Evolutionary conservation across 306 rosid genomes (phyloP).

Genomic region (Glycine soja): DNA sequence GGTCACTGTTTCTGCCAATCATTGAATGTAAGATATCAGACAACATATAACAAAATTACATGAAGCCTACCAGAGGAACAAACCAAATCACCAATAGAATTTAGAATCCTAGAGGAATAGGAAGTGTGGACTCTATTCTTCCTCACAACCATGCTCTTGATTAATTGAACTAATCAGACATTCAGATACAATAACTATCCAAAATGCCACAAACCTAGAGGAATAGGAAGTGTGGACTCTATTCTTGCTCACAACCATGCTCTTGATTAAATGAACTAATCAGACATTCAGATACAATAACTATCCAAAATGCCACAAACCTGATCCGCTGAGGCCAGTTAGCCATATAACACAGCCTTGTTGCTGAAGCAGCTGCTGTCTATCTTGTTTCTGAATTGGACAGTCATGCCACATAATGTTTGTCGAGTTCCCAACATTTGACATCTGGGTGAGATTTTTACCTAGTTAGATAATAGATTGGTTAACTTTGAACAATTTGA

Average conservation of each 20-base stretch:
- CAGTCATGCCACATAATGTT: conserved; percentile 90
- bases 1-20: conserved; percentile 15
- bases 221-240: neutral
- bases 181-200: neutral
- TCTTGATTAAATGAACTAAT: conserved; percentile 34
- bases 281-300: conserved; percentile 9
- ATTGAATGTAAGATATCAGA: conserved; percentile 17
- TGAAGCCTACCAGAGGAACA: conserved; percentile 1
- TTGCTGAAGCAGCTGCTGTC: conserved; percentile 84
- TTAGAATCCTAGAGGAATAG: conserved; percentile 34
- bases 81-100: conserved; percentile 32
- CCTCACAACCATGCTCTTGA: conserved; percentile 27
- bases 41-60: conserved; percentile 2
- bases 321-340: conserved; percentile 99
- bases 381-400: conserved; percentile 75
- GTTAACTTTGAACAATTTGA: conserved; percentile 48
- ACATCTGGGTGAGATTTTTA: conserved; percentile 54
- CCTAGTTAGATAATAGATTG: conserved; percentile 60
- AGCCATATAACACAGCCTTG: conserved; percentile 97
- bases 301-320: conserved; percentile 56
- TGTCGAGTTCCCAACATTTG: conserved; percentile 72
- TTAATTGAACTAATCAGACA: conserved; percentile 29
- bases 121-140: neutral
- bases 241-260: conserved; percentile 13
- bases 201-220: conserved; percentile 64